These are phyloP conservation scores for Mycena chlorophos DNA, from an alignment of 768 basidiomycete species.

Conservation along the genomic window DNA sequence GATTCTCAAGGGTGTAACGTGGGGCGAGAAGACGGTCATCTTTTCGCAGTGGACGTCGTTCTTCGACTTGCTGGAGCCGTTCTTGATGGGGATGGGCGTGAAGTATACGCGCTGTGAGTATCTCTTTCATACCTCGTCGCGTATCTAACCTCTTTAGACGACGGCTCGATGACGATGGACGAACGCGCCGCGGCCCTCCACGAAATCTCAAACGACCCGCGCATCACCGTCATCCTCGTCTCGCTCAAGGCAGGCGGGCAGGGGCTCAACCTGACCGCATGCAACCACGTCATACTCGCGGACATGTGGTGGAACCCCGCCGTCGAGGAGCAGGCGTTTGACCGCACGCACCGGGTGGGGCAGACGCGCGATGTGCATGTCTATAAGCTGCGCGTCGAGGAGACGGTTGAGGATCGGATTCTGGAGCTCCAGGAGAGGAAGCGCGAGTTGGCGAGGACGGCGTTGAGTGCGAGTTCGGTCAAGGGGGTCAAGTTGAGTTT, in stretches of 20 bases:
- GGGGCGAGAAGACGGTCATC: constrained; percentile 86
- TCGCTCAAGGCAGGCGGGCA: constrained; percentile 95
- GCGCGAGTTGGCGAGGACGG: constrained; percentile 77
- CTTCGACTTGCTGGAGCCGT: constrained; percentile 85
- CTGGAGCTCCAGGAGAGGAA: constrained; percentile 88
- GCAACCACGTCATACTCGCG: constrained; percentile 90
- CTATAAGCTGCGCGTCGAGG: constrained; percentile 83
- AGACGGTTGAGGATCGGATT: constrained; percentile 87
- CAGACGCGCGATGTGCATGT: constrained; percentile 86
- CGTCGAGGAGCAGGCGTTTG: constrained; percentile 91
- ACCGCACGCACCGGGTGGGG: constrained; percentile 86
- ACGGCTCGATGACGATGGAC: constrained; percentile 78
- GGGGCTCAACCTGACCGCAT: constrained; percentile 87
- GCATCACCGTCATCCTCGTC: constrained; percentile 81
- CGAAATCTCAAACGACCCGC: constrained; percentile 63
- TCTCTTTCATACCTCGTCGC: background rate
- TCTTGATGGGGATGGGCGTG: constrained; percentile 66
- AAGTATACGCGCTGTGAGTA: constrained; percentile 84
- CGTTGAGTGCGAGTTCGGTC: constrained; percentile 82
- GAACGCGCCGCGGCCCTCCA: constrained; percentile 74
- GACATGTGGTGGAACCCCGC: constrained; percentile 97
- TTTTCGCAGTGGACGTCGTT: constrained; percentile 91
- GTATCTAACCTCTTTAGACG: constrained; percentile 52
- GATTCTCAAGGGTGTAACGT: constrained; percentile 63
- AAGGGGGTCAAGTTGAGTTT: constrained; percentile 80